A percentile compares a stretch with the other conserved stretches of the same genome.
phyloP scores from a whole-genome alignment of 371 early-diverging fungal genomes.

The Rhizopus microsporus region DNA sequence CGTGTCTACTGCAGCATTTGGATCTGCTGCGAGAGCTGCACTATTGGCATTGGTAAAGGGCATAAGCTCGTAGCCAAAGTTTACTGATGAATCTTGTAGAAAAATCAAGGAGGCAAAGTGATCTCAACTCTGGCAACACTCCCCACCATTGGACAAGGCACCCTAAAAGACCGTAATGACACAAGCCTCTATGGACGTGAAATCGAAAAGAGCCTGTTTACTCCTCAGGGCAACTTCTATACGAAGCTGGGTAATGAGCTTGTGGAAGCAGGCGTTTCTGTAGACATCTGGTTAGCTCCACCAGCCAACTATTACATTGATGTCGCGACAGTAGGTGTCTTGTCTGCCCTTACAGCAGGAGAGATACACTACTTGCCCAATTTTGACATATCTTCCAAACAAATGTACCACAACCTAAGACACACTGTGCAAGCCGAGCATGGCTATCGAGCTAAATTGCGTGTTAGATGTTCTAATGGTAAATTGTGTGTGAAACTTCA shows the following conservation, averaged over 20 bases:
- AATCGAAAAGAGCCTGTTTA: constrained; percentile 84
- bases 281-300: constrained; percentile 90
- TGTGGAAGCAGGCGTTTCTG: constrained; percentile 77
- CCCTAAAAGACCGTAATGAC: constrained; percentile 85
- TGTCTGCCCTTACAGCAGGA: constrained; percentile 89
- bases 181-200: constrained; percentile 84
- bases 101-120: constrained; percentile 82
- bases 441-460: constrained; percentile 87
- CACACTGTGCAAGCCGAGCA: constrained; percentile 52
- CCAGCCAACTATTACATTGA: constrained; percentile 75
- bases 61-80: neutral
- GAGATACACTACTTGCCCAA: constrained; percentile 77
- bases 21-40: constrained; percentile 82
- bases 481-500: neutral
- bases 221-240: constrained; percentile 87
- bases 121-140: constrained; percentile 81
- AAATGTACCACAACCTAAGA: constrained; percentile 70
- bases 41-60: constrained; percentile 68
- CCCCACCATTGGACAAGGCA: constrained; percentile 87
- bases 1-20: constrained; percentile 74
- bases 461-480: constrained; percentile 91
- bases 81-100: constrained; percentile 29
- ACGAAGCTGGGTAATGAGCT: constrained; percentile 77
- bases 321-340: constrained; percentile 78
- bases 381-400: constrained; percentile 75